phyloP scores from a whole-genome alignment of 176 grass and related monocot genomes.

The Triticum monococcum region DNA sequence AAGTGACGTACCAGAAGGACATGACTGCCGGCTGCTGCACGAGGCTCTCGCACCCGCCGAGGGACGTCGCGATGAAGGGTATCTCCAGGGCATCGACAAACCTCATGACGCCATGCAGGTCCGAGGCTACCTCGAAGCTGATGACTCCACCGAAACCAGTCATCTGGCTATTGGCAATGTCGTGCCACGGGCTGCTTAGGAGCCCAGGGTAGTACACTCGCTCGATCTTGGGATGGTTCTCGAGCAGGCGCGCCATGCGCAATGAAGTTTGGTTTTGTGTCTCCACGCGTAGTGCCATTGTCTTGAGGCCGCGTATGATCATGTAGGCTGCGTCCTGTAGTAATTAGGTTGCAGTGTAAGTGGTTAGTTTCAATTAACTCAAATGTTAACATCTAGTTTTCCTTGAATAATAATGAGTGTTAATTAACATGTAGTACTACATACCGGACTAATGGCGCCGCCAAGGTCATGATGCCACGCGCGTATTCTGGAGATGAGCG shows the following conservation, averaged over 20 bases:
- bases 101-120: constrained; percentile 34
- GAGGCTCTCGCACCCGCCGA: constrained; percentile 60
- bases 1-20: constrained; percentile 40
- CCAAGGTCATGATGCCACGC: constrained; percentile 70
- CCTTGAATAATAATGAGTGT: neutral
- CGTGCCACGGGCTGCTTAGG: no score
- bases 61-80: constrained; percentile 53
- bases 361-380: neutral
- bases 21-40: constrained; percentile 65
- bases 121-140: constrained; percentile 50
- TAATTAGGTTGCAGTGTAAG: neutral
- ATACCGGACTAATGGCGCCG: constrained; percentile 77
- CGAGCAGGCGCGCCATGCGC: no score
- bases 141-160: constrained; percentile 25
- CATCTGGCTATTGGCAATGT: no score
- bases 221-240: no score
- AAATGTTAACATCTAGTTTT: neutral
- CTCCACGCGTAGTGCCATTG: constrained; percentile 7
- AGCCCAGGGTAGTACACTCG: no score
- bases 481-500: constrained; percentile 54
- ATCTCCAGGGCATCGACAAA: constrained; percentile 56
- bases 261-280: no score
- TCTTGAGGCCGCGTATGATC: constrained; percentile 59
- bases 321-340: constrained; percentile 53
- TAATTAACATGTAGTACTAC: neutral